phyloP scores from a whole-genome alignment of 192 early-diverging fungal species.

The Coemansia sp. region DNA sequence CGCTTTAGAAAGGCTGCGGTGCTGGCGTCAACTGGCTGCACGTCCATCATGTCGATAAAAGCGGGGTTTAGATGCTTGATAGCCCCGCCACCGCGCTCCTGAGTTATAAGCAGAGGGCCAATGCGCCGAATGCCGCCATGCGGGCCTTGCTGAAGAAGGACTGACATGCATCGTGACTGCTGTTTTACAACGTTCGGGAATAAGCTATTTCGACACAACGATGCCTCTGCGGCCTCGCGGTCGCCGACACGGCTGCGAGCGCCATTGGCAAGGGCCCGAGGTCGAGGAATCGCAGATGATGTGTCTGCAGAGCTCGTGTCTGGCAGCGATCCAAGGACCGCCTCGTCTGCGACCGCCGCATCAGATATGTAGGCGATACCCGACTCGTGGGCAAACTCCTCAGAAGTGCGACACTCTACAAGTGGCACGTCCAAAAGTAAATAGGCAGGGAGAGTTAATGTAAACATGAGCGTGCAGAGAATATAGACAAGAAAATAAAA shows the following conservation, averaged over 20 bases:
- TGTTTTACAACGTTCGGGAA: conserved; percentile 55
- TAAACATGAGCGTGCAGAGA: conserved; percentile 21
- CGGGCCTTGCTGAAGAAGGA: conserved; percentile 55
- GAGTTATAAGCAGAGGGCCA: conserved; percentile 50
- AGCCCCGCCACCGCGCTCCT: conserved; percentile 47
- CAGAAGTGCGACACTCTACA: conserved; percentile 48
- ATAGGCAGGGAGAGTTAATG: conserved; percentile 16
- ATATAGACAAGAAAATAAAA: not conserved
- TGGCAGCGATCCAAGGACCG: not conserved
- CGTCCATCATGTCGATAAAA: conserved; percentile 59
- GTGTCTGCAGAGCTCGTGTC: not conserved
- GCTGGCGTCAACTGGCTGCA: conserved; percentile 48
- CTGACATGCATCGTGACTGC: conserved; percentile 55
- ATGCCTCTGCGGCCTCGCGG: conserved; percentile 24
- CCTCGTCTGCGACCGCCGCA: conserved; percentile 3
- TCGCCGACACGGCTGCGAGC: conserved; percentile 9
- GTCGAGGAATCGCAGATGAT: not conserved
- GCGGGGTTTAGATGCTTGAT: conserved; percentile 49
- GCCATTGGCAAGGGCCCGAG: conserved; percentile 3
- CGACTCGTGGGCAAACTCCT: conserved; percentile 44
- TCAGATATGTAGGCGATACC: conserved; percentile 26
- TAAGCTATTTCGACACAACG: conserved; percentile 48
- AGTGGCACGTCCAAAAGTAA: conserved; percentile 30
- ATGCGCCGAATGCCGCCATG: conserved; percentile 57
- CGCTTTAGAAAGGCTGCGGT: conserved; percentile 40